Conservation (phyloP, 2,329 filamentous ascomycete species). For the Macrophomina phaseolina region DNA sequence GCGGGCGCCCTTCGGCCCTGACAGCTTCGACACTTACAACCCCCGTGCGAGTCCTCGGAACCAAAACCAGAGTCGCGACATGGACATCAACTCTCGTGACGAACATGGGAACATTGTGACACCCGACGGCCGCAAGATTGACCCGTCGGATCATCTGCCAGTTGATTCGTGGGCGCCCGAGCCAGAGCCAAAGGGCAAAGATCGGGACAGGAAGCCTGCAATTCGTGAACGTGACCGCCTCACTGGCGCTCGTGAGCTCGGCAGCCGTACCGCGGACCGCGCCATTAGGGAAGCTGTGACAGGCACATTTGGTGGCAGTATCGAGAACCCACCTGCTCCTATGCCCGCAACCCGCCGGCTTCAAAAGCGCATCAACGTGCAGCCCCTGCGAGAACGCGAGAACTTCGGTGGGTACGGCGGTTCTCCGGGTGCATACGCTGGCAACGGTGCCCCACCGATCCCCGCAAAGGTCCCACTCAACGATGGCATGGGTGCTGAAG, state of each 20-base stretch:
- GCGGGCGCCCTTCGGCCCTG: conserved; percentile 71
- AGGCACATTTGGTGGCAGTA: not conserved
- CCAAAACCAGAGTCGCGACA: conserved; percentile 35
- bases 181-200: conserved; percentile 67
- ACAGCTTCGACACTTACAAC: conserved; percentile 77
- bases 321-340: not conserved
- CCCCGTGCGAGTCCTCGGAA: conserved; percentile 52
- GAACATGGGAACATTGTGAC: conserved; percentile 74
- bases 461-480: conserved; percentile 72
- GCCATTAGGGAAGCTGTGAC: conserved; percentile 22
- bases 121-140: conserved; percentile 76
- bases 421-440: conserved; percentile 35
- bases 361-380: conserved; percentile 35
- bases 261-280: conserved; percentile 28
- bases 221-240: conserved; percentile 54
- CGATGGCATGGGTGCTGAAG: conserved; percentile 52
- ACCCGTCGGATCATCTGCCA: conserved; percentile 80
- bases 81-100: conserved; percentile 46
- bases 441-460: conserved; percentile 60
- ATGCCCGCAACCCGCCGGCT: conserved; percentile 31
- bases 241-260: conserved; percentile 55
- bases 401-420: conserved; percentile 41
- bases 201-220: conserved; percentile 38
- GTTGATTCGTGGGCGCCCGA: conserved; percentile 80
- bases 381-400: conserved; percentile 42